These are phyloP conservation scores for Ulota crispa DNA, from an alignment of 225 moss, liverwort and hornwort genomes.

Conservation along the genomic window DNA sequence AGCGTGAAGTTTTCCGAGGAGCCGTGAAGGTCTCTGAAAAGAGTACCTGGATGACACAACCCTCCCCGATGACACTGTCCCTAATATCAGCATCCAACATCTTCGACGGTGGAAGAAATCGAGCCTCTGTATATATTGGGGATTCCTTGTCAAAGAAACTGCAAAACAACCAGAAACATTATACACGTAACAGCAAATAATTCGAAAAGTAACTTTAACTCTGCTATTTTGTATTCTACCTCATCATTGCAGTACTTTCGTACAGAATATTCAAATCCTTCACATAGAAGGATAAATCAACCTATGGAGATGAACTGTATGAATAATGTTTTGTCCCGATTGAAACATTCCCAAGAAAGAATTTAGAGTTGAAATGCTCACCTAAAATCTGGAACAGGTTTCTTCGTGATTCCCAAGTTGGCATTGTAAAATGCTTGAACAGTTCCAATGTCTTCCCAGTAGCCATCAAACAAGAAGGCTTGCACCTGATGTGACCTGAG, in stretches of 20 bases:
- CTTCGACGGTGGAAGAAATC: conserved; percentile 80
- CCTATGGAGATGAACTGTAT: not conserved
- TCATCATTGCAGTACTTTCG: not conserved
- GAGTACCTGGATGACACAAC: conserved; percentile 67
- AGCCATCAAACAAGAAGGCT: conserved; percentile 85
- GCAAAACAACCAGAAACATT: conserved; percentile 43
- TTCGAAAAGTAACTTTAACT: not conserved
- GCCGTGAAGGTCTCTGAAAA: not conserved
- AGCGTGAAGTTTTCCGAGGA: not conserved
- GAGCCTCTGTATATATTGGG: conserved; percentile 79
- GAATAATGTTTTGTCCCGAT: not conserved
- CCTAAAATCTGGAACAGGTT: conserved; percentile 76
- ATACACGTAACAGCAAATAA: not conserved
- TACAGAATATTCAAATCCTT: not conserved
- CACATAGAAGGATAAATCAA: not conserved
- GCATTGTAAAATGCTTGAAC: conserved; percentile 93
- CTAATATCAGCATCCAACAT: conserved; percentile 74
- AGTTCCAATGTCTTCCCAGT: conserved; percentile 96
- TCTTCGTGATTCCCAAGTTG: conserved; percentile 84
- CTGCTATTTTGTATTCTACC: not conserved
- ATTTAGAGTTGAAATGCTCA: not conserved
- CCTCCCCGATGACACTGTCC: conserved; percentile 83
- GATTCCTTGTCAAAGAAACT: conserved; percentile 77
- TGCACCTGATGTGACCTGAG: conserved; percentile 47
- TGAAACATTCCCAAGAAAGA: not conserved